These are phyloP conservation scores for Rhodamnia argentea DNA, from an alignment of 345 rosid genomes.

Conservation along the genomic window DNA sequence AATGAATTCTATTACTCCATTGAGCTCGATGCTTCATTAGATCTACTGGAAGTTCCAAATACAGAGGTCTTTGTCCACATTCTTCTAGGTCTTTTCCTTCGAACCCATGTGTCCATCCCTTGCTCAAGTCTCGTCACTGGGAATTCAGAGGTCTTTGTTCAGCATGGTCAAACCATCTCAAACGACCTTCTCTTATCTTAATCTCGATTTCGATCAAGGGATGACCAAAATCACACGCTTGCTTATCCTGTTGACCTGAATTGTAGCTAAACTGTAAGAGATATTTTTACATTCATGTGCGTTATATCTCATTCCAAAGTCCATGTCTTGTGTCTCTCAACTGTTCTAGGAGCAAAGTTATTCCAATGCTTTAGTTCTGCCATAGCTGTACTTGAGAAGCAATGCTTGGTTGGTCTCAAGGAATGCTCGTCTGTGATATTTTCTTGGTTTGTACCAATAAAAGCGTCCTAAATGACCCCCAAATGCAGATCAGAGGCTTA, in stretches of 20 bases:
- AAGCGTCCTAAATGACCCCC: not conserved
- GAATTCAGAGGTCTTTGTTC: not conserved
- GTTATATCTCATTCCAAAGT: not conserved
- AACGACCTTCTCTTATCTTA: not conserved
- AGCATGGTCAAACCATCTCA: not conserved
- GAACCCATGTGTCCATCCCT: constrained; percentile 40
- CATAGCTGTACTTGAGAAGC: not conserved
- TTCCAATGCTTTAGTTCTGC: not conserved
- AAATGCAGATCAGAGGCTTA: not conserved
- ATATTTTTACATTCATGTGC: not conserved
- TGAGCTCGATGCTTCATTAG: not conserved
- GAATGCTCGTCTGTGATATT: not conserved
- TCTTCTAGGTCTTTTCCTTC: not conserved
- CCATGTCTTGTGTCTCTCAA: not conserved
- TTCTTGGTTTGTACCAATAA: not conserved
- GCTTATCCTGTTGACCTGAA: not conserved
- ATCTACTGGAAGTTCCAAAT: not conserved
- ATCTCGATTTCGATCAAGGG: not conserved
- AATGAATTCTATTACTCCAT: not conserved
- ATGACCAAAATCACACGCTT: not conserved
- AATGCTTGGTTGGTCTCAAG: constrained; percentile 20
- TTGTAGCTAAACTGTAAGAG: not conserved
- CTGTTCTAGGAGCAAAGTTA: not conserved
- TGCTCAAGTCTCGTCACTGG: constrained; percentile 1
- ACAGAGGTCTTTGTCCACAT: not conserved